Evolutionary conservation across 352 stramenopile species (phyloP), one percentile per base, ranked within the genome.

Genomic region (Globisporangium ultimum): DNA sequence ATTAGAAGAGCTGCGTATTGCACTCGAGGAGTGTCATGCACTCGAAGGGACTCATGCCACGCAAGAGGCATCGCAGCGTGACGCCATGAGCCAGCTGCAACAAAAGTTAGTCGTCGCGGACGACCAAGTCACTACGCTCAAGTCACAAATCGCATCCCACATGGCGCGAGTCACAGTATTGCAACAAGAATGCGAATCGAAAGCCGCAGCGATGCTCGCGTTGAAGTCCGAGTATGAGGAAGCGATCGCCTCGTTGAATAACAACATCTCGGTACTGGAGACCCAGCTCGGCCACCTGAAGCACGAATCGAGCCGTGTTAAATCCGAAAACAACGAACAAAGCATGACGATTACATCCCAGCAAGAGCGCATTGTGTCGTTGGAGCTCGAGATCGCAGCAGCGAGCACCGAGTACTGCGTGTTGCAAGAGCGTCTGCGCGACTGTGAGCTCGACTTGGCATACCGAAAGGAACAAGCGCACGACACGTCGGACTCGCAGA

Each of bases 231-330:
- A 55, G 36, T 17, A 43, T 34, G 24, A 32, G 8, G 55, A 61
- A 12, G 8, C 36, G 4, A 18, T 50, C 8, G 34, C 36, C 4
- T 41, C 45, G 34, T 38, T 61, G 1, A 55, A 47, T 5, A 24
- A 41, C 46, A 55, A 17, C n/a, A 48, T 55, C 47, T 41, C 47
- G 47, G 24, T 11, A 11, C 45, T 61, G 15, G 34, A 43, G 24
- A 47, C 49, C 2, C 34, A 55, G 13, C 15, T 61, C 24, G 24
- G 24, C 24, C 24, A 32, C 24, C 14, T 21, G 18, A 43, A 34
- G 32, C 49, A 17, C 5, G 17, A 34, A 32, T 5, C 5, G 24
- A 32, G 5, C 2, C 24, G 24, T 32, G 5, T 5, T 32, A 32
- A 32, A 32, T 32, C 24, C 24, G 24, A 32, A 5, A 32, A 32